Evolutionary conservation across 768 basidiomycete genomes (phyloP).

Genomic region (Dioszegia crocea): DNA sequence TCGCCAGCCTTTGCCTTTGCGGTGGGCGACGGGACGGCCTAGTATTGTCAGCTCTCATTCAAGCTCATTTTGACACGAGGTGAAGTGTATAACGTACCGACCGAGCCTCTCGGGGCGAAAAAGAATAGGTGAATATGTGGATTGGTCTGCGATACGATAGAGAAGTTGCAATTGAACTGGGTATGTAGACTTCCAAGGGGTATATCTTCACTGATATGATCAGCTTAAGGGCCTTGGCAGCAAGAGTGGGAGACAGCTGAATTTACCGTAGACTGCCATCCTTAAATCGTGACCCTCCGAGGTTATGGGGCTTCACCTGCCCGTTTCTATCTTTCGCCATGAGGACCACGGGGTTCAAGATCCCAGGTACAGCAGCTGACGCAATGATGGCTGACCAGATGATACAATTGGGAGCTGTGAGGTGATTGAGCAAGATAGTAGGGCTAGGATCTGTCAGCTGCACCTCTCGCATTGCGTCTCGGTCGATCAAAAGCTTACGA

Average conservation of each 20-base stretch:
- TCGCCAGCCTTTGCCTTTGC: constrained; percentile 93
- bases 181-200: constrained; percentile 68
- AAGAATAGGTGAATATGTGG: constrained; percentile 82
- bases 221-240: background rate
- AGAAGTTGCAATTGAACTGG: constrained; percentile 70
- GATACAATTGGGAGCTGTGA: constrained; percentile 77
- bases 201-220: constrained; percentile 70
- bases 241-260: background rate
- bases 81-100: constrained; percentile 21
- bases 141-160: constrained; percentile 92
- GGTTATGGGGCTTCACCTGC: constrained; percentile 81
- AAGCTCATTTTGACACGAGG: constrained; percentile 12
- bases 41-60: constrained; percentile 63
- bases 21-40: constrained; percentile 88
- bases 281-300: constrained; percentile 81
- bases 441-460: constrained; percentile 59
- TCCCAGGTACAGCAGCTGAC: constrained; percentile 91
- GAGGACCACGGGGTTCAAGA: constrained; percentile 83
- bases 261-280: constrained; percentile 79
- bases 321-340: constrained; percentile 86
- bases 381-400: constrained; percentile 60
- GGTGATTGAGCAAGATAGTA: constrained; percentile 90
- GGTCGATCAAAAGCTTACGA: constrained; percentile 55
- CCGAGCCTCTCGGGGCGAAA: constrained; percentile 62
- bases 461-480: too few species aligned